Conservation (phyloP, 75 land plant genomes). For the Pseudotsuga menziesii region DNA sequence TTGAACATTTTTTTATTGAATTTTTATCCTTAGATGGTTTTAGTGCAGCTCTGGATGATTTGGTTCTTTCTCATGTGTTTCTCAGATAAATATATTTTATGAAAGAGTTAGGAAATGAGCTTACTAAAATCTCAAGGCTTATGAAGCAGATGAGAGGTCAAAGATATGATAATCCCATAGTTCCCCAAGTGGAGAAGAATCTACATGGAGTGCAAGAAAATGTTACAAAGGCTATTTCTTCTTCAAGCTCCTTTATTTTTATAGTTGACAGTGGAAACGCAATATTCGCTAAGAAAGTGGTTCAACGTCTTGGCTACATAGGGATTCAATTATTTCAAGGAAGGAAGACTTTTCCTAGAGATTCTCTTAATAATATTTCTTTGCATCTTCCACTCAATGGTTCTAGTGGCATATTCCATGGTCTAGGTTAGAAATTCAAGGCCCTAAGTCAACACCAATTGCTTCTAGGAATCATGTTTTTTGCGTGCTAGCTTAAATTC, state of each 20-base stretch:
- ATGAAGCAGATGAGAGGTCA: conserved; percentile 23
- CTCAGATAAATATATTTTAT: conserved; percentile 20
- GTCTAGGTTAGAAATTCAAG: too few species aligned
- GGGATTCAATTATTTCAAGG: conserved; percentile 64
- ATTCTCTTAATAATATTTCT: too few species aligned
- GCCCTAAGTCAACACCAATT: too few species aligned
- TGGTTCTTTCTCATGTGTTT: conserved; percentile 17
- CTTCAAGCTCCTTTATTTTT: conserved; percentile 45
- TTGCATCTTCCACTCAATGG: too few species aligned
- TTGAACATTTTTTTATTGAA: conserved; percentile 44
- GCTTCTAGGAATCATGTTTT: too few species aligned
- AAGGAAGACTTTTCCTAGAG: too few species aligned
- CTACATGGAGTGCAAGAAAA: conserved; percentile 21
- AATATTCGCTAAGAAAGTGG: conserved; percentile 60
- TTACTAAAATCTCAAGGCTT: conserved; percentile 21
- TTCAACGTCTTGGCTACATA: conserved; percentile 1
- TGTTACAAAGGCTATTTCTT: conserved; percentile 23
- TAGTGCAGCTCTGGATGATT: conserved; percentile 54
- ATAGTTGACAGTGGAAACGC: conserved; percentile 72
- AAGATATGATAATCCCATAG: conserved; percentile 10
- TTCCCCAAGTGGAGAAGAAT: conserved; percentile 30
- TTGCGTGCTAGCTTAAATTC: too few species aligned
- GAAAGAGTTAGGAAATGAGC: conserved; percentile 14
- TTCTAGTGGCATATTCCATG: too few species aligned
- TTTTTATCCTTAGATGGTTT: conserved; percentile 35